These are phyloP conservation scores for Litchi chinensis DNA, from an alignment of 345 rosid species.

Conservation along the genomic window DNA sequence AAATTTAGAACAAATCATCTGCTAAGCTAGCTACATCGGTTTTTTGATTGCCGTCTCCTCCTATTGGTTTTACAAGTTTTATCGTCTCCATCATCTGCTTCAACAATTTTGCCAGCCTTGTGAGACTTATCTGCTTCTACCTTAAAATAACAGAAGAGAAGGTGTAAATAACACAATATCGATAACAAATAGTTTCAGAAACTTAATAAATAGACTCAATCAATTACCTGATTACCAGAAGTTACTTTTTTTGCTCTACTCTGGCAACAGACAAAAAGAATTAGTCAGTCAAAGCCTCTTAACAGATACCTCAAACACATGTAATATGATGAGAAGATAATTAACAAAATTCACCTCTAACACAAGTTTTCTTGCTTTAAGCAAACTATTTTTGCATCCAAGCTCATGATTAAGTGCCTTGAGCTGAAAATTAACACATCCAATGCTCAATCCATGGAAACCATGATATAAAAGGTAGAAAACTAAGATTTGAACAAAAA, in stretches of 20 bases:
- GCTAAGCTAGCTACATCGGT: conserved; percentile 32
- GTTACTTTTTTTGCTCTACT: conserved; percentile 31
- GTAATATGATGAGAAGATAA: conserved; percentile 9
- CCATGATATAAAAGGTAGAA: conserved; percentile 12
- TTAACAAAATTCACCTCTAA: conserved; percentile 28
- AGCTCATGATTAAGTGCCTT: conserved; percentile 70
- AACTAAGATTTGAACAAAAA: conserved; percentile 22
- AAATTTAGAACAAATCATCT: background rate
- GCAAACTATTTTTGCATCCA: conserved; percentile 60
- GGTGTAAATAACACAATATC: conserved; percentile 19
- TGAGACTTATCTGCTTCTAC: conserved; percentile 29
- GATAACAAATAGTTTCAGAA: conserved; percentile 13
- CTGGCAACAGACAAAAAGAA: conserved; percentile 29
- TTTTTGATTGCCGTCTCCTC: conserved; percentile 40
- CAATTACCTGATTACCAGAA: conserved; percentile 38
- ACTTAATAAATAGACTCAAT: background rate
- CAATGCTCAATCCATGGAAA: conserved; percentile 22
- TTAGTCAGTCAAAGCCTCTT: conserved; percentile 15
- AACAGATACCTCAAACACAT: background rate
- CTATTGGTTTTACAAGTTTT: conserved; percentile 35
- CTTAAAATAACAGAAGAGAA: conserved; percentile 36
- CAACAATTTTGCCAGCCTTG: conserved; percentile 19
- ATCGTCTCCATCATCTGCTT: conserved; percentile 24
- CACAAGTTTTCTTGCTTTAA: conserved; percentile 41
- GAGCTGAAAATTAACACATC: conserved; percentile 47